phyloP scores from a whole-genome alignment of 1,139 yeast species.

The Dujonia santamariae region DNA sequence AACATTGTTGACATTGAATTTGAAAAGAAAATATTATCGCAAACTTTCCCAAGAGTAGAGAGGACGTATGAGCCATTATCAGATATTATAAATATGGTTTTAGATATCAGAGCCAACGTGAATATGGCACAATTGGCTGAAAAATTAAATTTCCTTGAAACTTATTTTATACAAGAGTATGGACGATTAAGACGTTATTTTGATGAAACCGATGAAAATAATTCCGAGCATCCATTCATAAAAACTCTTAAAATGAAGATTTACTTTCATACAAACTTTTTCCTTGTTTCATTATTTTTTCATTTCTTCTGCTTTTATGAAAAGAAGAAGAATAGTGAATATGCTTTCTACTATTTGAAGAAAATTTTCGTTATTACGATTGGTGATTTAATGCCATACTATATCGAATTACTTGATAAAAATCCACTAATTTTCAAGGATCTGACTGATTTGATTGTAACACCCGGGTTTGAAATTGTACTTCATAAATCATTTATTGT shows the following conservation, averaged over 20 bases:
- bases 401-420: conserved; percentile 21
- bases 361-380: conserved; percentile 24
- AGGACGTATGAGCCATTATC: conserved; percentile 16
- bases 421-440: conserved; percentile 16
- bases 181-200: conserved; percentile 10
- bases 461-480: conserved; percentile 33
- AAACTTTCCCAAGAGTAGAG: conserved; percentile 16
- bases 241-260: conserved; percentile 20
- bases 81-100: conserved; percentile 16
- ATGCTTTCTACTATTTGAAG: conserved; percentile 28
- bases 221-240: conserved; percentile 9
- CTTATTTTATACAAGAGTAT: conserved; percentile 14
- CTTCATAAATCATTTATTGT: conserved; percentile 30
- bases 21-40: conserved; percentile 18
- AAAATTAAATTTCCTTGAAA: conserved; percentile 16
- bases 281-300: conserved; percentile 25
- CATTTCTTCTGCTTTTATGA: conserved; percentile 40
- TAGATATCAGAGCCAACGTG: conserved; percentile 19
- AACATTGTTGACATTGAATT: conserved; percentile 23
- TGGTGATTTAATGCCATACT: conserved; percentile 32
- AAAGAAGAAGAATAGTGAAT: conserved; percentile 17
- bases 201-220: conserved; percentile 9
- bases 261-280: conserved; percentile 20
- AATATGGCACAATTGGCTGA: conserved; percentile 18
- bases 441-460: conserved; percentile 32